Conservation (phyloP, 2,329 filamentous ascomycete genomes). For the Colletotrichum horii region DNA sequence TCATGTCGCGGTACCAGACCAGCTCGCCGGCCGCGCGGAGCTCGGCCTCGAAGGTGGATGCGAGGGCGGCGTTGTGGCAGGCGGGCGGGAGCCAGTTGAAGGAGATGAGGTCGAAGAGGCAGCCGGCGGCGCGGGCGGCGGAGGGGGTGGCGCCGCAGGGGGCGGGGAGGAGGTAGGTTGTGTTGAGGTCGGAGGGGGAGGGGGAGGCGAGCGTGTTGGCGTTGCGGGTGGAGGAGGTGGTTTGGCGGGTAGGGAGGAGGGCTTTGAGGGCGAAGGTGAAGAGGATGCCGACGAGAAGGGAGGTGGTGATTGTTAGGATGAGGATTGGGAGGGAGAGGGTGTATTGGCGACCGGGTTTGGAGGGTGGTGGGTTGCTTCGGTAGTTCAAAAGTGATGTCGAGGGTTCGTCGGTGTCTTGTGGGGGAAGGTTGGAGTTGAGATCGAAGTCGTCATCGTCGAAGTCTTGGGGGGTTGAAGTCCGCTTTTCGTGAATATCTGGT, state of each 20-base stretch:
- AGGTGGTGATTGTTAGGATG: neutral
- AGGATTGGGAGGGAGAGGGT: neutral
- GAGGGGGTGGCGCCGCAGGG: conserved; percentile 8
- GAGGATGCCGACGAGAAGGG: neutral
- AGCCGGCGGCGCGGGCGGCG: conserved; percentile 11
- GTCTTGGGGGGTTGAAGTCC: fast-evolving
- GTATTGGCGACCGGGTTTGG: neutral
- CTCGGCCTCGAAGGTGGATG: neutral
- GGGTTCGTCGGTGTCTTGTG: fast-evolving
- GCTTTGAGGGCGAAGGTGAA: neutral
- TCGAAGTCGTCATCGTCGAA: neutral
- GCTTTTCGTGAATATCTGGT: neutral
- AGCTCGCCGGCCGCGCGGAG: neutral
- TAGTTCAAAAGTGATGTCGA: neutral
- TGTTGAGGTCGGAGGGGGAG: neutral
- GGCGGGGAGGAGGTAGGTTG: neutral
- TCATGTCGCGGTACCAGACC: conserved; percentile 2
- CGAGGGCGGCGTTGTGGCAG: conserved; percentile 16
- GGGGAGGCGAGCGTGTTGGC: conserved; percentile 14
- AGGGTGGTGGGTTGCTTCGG: fast-evolving
- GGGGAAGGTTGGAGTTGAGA: fast-evolving
- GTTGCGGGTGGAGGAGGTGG: conserved; percentile 1
- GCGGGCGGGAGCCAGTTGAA: conserved; percentile 18
- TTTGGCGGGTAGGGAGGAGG: neutral
- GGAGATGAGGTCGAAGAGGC: conserved; percentile 10